These are phyloP conservation scores for Sporobolomyces pararoseus DNA, from an alignment of 768 basidiomycete species.

Conservation along the genomic window DNA sequence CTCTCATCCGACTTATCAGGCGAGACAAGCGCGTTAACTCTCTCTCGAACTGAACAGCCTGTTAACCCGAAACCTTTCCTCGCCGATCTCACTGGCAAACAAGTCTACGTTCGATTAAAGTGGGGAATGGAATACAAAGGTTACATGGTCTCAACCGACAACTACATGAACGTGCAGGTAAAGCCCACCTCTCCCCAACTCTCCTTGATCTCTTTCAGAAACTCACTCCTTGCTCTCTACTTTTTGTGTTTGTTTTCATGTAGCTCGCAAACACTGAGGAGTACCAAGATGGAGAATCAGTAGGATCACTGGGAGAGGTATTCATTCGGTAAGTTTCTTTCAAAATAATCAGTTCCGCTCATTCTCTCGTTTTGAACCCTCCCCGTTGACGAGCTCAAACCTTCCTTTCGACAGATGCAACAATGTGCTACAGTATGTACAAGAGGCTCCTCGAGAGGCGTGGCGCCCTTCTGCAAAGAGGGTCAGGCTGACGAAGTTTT, in stretches of 20 bases:
- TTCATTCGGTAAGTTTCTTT: slow-evolving; percentile 75
- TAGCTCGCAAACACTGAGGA: slow-evolving; percentile 99
- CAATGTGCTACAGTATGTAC: slow-evolving; percentile 40
- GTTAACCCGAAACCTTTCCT: slow-evolving; percentile 99
- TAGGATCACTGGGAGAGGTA: slow-evolving; percentile 94
- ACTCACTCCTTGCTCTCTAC: neutral
- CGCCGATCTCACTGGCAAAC: slow-evolving; percentile 96
- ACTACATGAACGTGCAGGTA: slow-evolving; percentile 99
- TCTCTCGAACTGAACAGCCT: slow-evolving; percentile 62
- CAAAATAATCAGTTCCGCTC: too few relatives aligned
- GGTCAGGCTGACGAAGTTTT: too few relatives aligned
- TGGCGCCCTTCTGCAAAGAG: too few relatives aligned
- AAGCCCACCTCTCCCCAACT: neutral
- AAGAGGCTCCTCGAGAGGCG: too few relatives aligned
- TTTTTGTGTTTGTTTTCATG: neutral
- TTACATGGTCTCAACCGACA: slow-evolving; percentile 96
- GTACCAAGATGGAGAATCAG: slow-evolving; percentile 90
- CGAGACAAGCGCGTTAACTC: too few relatives aligned
- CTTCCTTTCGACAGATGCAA: slow-evolving; percentile 29
- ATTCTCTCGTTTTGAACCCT: too few relatives aligned
- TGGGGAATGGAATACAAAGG: slow-evolving; percentile 99
- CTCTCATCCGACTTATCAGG: neutral
- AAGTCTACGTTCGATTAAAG: slow-evolving; percentile 88
- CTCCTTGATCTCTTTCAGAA: neutral
- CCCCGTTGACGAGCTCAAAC: too few relatives aligned